Base-by-base conservation (phyloP, 1,284 basidiomycete genomes). In the Prillingera fragicola region DNA sequence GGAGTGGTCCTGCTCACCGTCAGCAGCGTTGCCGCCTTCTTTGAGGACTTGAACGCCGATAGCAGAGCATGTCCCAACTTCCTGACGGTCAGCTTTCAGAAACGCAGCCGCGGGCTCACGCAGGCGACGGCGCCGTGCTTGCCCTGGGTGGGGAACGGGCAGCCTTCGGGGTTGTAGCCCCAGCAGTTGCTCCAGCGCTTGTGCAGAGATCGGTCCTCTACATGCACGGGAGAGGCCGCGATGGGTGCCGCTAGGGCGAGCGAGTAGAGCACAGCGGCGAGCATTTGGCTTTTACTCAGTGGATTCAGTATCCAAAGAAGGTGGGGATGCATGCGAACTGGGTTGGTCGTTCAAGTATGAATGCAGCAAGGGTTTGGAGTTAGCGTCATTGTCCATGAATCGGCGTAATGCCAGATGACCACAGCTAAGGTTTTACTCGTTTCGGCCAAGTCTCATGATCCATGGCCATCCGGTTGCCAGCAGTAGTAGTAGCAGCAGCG, bases 41-140 rank as follows among this genome's bases (percentile, higher is more conserved):
- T 56, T 48, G 23, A 74, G 55, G 22, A 71, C 59, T 27, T 67
- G 56, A 5, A 67, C 62, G 21, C 70, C 73, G 28, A 71, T 59
- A 32, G 70, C 62, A 14, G 70, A 71, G 58, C 72, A 73, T 9
- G 67, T 54, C 22, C 69, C 71, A 14, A 71, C 63, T 57, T 65
- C 63, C 60, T 59, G 18, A 5, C 12, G 13, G 35, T 38, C 13
- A 32, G 21, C n/a, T n/a, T 21, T 15, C 17, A 5, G 1, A 4
- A 5, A 17, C 10, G 24, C 2, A 17, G 13, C 8, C 19, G 1
- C 12, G 5, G 6, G 48, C 54, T 33, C 29, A 59, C 58, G 3
- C 56, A 52, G 12, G 50, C 59, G 13, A 52, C 54, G 23, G 59
- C 59, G 10, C 59, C 59, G 22, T 56, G 33, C 3, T 24, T 19